Evolutionary conservation across 1,139 yeast genomes (phyloP).

Genomic region (Geotrichum siamense): DNA sequence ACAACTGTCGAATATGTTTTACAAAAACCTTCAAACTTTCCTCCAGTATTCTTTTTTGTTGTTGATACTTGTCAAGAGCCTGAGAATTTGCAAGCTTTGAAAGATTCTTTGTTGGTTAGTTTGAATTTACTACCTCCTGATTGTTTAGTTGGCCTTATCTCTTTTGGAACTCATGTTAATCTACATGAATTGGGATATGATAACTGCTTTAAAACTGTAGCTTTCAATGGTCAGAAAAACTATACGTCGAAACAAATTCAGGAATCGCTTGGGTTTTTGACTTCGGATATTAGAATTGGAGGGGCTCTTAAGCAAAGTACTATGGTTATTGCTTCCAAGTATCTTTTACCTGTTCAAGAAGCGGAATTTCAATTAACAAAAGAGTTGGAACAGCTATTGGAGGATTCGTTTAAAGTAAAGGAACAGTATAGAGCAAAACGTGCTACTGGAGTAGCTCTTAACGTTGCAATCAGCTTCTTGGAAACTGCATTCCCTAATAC

Average conservation of each 20-base stretch:
- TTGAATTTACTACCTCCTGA: slow-evolving; percentile 54
- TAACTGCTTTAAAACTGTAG: slow-evolving; percentile 33
- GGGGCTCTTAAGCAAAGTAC: slow-evolving; percentile 11
- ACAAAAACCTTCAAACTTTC: slow-evolving; percentile 38
- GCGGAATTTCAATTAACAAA: slow-evolving; percentile 52
- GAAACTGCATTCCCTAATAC: slow-evolving; percentile 42
- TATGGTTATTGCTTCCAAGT: slow-evolving; percentile 25
- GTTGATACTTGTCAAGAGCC: slow-evolving; percentile 57
- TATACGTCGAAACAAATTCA: slow-evolving; percentile 48
- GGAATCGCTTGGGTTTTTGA: slow-evolving; percentile 46
- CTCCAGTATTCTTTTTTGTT: slow-evolving; percentile 51
- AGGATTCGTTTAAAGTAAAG: slow-evolving; percentile 48
- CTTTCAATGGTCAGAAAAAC: slow-evolving; percentile 57
- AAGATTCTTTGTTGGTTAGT: slow-evolving; percentile 48
- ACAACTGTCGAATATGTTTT: slow-evolving; percentile 58
- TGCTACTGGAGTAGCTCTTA: slow-evolving; percentile 61
- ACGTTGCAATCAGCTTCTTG: slow-evolving; percentile 50
- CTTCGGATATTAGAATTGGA: slow-evolving; percentile 36
- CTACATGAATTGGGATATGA: slow-evolving; percentile 49
- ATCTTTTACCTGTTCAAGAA: slow-evolving; percentile 33
- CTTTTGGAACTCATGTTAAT: slow-evolving; percentile 59
- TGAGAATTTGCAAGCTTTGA: slow-evolving; percentile 46
- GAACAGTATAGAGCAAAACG: slow-evolving; percentile 46
- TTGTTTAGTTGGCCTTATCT: slow-evolving; percentile 42
- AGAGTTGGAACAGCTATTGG: slow-evolving; percentile 47